These are phyloP conservation scores for Talaromyces albobiverticillius DNA, from an alignment of 2,329 filamentous ascomycete species.

Conservation along the genomic window DNA sequence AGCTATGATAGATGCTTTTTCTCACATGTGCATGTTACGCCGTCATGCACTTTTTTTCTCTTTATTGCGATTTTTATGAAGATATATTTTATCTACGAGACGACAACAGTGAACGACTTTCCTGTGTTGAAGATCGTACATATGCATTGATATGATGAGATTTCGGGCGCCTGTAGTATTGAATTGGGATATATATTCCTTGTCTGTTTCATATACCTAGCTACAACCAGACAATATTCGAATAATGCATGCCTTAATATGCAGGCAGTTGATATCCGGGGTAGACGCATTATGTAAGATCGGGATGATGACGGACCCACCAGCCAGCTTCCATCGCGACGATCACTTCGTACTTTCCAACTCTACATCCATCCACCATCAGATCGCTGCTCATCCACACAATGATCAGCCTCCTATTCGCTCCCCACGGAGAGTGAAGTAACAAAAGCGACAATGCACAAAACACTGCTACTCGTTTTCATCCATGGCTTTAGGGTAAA, in stretches of 20 bases:
- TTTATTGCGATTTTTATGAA: background rate
- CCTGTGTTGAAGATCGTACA: background rate
- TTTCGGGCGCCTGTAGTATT: background rate
- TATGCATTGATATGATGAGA: background rate
- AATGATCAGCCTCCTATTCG: constrained; percentile 1
- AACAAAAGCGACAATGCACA: constrained; percentile 33
- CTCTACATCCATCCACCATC: no score
- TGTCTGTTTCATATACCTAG: no score
- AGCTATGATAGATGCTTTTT: background rate
- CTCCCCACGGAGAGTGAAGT: constrained; percentile 12
- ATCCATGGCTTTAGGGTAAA: constrained; percentile 49
- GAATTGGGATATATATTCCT: background rate
- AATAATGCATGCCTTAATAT: no score
- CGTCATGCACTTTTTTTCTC: background rate
- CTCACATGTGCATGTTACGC: no score
- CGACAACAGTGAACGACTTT: background rate
- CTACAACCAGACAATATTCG: background rate
- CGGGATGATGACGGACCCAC: no score
- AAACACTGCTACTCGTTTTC: constrained; percentile 46
- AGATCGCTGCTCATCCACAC: background rate
- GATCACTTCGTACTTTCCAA: no score
- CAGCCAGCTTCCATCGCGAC: no score
- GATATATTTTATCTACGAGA: background rate
- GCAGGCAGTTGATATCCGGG: no score
- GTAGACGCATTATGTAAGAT: no score